phyloP scores from a whole-genome alignment of 805 yeast genomes.

The Yamadazyma philogaea region DNA sequence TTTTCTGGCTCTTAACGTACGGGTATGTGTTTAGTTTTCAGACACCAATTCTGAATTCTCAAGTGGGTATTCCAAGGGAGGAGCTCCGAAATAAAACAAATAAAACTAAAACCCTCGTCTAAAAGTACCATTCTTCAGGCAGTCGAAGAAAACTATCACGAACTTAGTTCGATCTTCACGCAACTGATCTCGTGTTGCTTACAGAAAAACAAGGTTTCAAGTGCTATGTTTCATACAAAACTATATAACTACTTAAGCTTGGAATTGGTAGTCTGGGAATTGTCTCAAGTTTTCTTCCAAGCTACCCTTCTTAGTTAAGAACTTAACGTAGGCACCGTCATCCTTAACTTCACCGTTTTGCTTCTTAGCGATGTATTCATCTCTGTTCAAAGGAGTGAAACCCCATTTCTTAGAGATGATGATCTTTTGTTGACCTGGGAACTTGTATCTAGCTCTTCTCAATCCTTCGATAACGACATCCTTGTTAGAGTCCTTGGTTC shows the following conservation, averaged over 20 bases:
- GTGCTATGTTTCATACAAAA: background rate
- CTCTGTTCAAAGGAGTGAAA: conserved; percentile 99
- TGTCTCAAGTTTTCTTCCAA: conserved; percentile 85
- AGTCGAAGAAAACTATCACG: no score
- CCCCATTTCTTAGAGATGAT: conserved; percentile 99
- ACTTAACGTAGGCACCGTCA: conserved; percentile 99
- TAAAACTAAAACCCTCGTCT: no score
- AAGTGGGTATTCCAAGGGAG: no score
- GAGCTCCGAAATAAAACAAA: no score
- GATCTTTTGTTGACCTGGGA: conserved; percentile 99
- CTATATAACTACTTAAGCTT: conserved; percentile 32
- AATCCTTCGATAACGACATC: conserved; percentile 97
- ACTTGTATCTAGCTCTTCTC: conserved; percentile 99
- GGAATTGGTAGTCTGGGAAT: conserved; percentile 84
- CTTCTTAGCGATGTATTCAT: conserved; percentile 89
- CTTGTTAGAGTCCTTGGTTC: conserved; percentile 98
- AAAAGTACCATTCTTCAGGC: no score
- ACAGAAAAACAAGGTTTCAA: background rate
- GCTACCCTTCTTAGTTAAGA: conserved; percentile 95
- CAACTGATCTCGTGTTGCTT: no score
- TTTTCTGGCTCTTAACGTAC: no score
- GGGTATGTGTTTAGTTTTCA: no score
- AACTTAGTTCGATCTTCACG: no score
- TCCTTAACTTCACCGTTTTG: conserved; percentile 98
- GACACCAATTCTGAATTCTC: no score